A percentile compares a stretch with the other conserved stretches of the same genome.
Conservation (phyloP, 331 rosid species). For the Quercus tomentella region DNA sequence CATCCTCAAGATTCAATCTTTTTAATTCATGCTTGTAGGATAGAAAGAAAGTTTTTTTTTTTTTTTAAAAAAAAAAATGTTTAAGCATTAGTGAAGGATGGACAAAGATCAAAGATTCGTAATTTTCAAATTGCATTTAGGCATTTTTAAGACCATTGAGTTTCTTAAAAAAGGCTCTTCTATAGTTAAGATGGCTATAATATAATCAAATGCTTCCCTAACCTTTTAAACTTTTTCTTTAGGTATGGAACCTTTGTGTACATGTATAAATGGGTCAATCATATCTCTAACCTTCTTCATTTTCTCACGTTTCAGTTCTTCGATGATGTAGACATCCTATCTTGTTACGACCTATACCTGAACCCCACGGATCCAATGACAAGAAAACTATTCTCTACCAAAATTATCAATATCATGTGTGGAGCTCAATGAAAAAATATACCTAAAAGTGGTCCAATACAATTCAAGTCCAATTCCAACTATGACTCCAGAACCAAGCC, state of each 20-base stretch:
- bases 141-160: background rate
- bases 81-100: slow-evolving; percentile 46
- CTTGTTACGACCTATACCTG: background rate
- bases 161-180: background rate
- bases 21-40: slow-evolving; percentile 1
- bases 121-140: background rate
- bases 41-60: background rate
- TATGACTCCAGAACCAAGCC: too few relatives aligned
- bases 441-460: too few relatives aligned
- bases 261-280: slow-evolving; percentile 50
- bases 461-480: too few relatives aligned
- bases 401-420: too few relatives aligned
- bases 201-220: slow-evolving; percentile 34
- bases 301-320: background rate
- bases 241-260: slow-evolving; percentile 39
- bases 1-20: slow-evolving; percentile 30
- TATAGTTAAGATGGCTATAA: slow-evolving; percentile 42
- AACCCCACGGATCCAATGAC: too few relatives aligned
- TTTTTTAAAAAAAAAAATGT: background rate
- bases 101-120: slow-evolving; percentile 41
- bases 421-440: too few relatives aligned
- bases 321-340: too few relatives aligned
- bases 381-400: too few relatives aligned
- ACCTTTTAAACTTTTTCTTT: slow-evolving; percentile 58
- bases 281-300: slow-evolving; percentile 14